A percentile compares a stretch with the other conserved stretches of the same genome.
phyloP scores from a whole-genome alignment of 164 flowering plant genomes.

The Vitis cinerea region DNA sequence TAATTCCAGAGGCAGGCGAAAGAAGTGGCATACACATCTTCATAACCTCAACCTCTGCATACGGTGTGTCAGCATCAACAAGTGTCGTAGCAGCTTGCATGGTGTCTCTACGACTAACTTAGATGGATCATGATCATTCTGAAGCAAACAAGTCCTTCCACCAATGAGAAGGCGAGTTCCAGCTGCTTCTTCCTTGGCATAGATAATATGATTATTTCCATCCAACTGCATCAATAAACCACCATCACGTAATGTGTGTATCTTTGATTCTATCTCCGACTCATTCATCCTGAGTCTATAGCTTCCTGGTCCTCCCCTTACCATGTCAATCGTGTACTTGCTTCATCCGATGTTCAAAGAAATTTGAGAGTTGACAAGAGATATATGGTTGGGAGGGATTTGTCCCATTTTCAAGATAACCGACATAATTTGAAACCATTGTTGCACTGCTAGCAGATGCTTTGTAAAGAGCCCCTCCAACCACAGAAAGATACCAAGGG shows the following conservation, averaged over 20 bases:
- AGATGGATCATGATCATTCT: constrained; percentile 99
- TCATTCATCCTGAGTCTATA: constrained; percentile 79
- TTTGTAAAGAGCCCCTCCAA: constrained; percentile 97
- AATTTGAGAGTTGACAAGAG: constrained; percentile 87
- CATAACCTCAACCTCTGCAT: constrained; percentile 99
- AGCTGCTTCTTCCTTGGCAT: constrained; percentile 99
- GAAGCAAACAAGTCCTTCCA: constrained; percentile 99
- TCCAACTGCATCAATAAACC: no score
- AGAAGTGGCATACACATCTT: constrained; percentile 99
- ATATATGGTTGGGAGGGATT: constrained; percentile 97
- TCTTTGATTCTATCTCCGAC: constrained; percentile 93
- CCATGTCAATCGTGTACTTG: constrained; percentile 96
- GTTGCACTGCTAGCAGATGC: constrained; percentile 95
- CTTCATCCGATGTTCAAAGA: constrained; percentile 97
- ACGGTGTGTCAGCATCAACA: constrained; percentile 93
- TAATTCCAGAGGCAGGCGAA: constrained; percentile 91
- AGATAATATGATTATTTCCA: constrained; percentile 98
- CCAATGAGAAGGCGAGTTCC: constrained; percentile 99
- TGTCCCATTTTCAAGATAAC: constrained; percentile 98
- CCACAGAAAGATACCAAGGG: constrained; percentile 99
- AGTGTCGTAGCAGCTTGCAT: constrained; percentile 90
- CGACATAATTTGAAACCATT: constrained; percentile 91
- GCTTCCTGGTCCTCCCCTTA: constrained; percentile 94
- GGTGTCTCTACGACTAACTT: constrained; percentile 98
- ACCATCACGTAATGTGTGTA: constrained; percentile 97